These are phyloP conservation scores for Thalassiosira allenii DNA, from an alignment of 352 stramenopile species.

Conservation along the genomic window DNA sequence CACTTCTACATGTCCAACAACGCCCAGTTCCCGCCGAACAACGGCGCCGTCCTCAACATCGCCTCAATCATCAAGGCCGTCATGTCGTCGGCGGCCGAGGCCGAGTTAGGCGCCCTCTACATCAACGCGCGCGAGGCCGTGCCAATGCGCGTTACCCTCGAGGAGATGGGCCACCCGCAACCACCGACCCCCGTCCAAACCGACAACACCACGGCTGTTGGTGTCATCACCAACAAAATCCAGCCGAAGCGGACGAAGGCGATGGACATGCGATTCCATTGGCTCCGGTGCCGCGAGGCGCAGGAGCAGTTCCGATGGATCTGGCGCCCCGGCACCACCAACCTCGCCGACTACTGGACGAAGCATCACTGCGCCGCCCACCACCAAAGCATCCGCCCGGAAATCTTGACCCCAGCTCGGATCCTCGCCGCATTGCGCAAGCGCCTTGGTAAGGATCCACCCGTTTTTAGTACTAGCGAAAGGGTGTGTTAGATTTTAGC, in stretches of 20 bases:
- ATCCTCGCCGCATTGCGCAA: neutral
- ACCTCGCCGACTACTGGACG: slow-evolving; percentile 49
- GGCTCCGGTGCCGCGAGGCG: slow-evolving; percentile 33
- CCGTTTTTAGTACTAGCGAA: neutral
- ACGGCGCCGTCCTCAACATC: slow-evolving; percentile 14
- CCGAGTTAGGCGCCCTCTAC: too few species aligned
- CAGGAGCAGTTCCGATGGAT: slow-evolving; percentile 53
- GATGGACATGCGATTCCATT: slow-evolving; percentile 72
- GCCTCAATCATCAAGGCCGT: slow-evolving; percentile 10
- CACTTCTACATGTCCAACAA: slow-evolving; percentile 32
- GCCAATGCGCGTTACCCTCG: slow-evolving; percentile 33
- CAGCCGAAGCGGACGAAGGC: slow-evolving; percentile 58
- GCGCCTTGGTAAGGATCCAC: neutral
- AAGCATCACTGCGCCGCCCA: slow-evolving; percentile 57
- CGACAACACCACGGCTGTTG: too few species aligned
- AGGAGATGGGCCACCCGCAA: slow-evolving; percentile 44
- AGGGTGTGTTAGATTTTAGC: neutral
- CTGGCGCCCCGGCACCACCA: slow-evolving; percentile 32
- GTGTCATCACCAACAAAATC: slow-evolving; percentile 58
- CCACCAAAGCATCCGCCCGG: slow-evolving; percentile 16
- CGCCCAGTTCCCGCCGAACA: slow-evolving; percentile 10
- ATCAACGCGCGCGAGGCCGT: slow-evolving; percentile 23
- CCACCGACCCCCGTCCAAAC: too few species aligned
- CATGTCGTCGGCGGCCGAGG: slow-evolving; percentile 7
- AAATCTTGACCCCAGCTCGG: neutral